These are phyloP conservation scores for Lentinula sp. DNA, from an alignment of 768 basidiomycete species.

Conservation along the genomic window DNA sequence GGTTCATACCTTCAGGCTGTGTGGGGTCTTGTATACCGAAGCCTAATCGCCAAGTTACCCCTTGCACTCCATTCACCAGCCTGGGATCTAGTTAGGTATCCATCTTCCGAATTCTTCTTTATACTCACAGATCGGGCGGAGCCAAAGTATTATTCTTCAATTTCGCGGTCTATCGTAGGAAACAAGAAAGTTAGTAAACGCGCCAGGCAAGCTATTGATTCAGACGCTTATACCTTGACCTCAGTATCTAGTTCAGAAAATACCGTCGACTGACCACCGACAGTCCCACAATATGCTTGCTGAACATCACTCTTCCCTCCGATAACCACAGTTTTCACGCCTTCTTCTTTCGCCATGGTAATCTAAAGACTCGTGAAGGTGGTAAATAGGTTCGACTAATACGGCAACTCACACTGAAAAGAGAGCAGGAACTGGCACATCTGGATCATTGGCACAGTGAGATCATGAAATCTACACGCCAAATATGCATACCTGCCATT, in stretches of 20 bases:
- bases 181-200: not conserved
- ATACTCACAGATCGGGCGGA: constrained; percentile 49
- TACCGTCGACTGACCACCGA: constrained; percentile 57
- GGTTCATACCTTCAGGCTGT: constrained; percentile 45
- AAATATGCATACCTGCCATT: constrained; percentile 38
- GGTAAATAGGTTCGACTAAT: not conserved
- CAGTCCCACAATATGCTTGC: constrained; percentile 57
- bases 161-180: constrained; percentile 32
- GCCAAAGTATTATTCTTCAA: constrained; percentile 50
- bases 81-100: constrained; percentile 19
- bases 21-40: constrained; percentile 47
- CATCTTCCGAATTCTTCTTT: not conserved
- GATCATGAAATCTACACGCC: not conserved
- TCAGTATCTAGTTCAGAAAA: constrained; percentile 56
- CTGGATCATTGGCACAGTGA: constrained; percentile 14
- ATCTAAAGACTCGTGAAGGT: constrained; percentile 28
- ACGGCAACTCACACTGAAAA: constrained; percentile 30
- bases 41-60: constrained; percentile 60
- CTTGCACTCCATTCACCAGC: constrained; percentile 50
- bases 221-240: constrained; percentile 34
- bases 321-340: constrained; percentile 50
- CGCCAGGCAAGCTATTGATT: not conserved
- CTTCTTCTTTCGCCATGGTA: constrained; percentile 54
- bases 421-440: constrained; percentile 42
- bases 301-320: constrained; percentile 40